Percentiles rank a stretch among this genome's conserved stretches.
These are phyloP conservation scores for Pythium grandisporangium DNA, from an alignment of 352 stramenopile genomes.

Conservation along the genomic window DNA sequence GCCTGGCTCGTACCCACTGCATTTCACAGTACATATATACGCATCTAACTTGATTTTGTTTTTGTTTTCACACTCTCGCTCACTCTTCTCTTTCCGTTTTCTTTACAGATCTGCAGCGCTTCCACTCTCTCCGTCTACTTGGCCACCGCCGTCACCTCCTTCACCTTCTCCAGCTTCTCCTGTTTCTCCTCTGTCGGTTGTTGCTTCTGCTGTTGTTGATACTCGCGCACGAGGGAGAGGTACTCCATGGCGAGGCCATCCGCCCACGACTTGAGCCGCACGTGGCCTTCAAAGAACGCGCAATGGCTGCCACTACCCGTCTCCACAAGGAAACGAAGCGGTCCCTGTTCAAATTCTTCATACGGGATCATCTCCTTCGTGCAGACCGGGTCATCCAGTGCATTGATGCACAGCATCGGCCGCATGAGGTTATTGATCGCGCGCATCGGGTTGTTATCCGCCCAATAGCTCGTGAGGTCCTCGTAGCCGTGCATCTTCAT, in stretches of 20 bases:
- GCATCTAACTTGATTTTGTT: background rate
- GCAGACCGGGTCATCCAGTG: slow-evolving; percentile 69
- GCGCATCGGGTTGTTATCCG: slow-evolving; percentile 70
- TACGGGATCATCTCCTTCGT: slow-evolving; percentile 67
- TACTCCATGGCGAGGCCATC: slow-evolving; percentile 51
- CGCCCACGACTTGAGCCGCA: slow-evolving; percentile 59
- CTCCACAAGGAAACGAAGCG: slow-evolving; percentile 38
- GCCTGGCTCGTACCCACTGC: slow-evolving; percentile 5
- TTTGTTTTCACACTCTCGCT: no score
- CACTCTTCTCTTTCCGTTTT: no score
- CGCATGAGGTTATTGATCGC: slow-evolving; percentile 37
- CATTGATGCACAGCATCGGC: slow-evolving; percentile 66
- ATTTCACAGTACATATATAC: background rate
- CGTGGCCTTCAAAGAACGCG: slow-evolving; percentile 59
- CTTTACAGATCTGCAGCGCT: no score
- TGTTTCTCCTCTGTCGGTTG: no score
- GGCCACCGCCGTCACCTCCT: no score
- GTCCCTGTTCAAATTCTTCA: slow-evolving; percentile 36
- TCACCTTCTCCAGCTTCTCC: no score
- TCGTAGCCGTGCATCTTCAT: slow-evolving; percentile 73
- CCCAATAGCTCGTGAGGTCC: slow-evolving; percentile 58
- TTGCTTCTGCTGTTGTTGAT: no score
- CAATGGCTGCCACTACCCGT: slow-evolving; percentile 63
- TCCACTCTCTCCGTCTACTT: no score
- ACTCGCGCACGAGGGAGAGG: slow-evolving; percentile 46